A percentile compares a stretch with the other conserved stretches of the same genome.
phyloP scores from a whole-genome alignment of 2,329 filamentous ascomycete genomes.

The Fusarium drepaniforme region DNA sequence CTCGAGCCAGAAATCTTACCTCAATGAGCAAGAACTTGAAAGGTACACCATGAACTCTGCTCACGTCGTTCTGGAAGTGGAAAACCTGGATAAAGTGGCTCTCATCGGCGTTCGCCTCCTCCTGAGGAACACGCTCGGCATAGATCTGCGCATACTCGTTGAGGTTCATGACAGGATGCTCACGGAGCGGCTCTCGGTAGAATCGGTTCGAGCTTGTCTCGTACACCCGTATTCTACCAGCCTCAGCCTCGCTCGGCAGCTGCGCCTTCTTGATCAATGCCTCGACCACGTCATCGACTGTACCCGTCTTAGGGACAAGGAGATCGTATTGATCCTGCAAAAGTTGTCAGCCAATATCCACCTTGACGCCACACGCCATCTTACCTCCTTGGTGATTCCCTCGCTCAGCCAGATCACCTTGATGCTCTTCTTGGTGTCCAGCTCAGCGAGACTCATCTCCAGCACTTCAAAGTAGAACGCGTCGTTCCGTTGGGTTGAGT shows the following conservation, averaged over 20 bases:
- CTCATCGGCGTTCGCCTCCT: slow-evolving; percentile 71
- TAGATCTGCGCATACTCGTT: slow-evolving; percentile 88
- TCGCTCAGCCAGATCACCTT: slow-evolving; percentile 89
- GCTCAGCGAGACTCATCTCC: slow-evolving; percentile 92
- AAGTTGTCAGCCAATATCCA: slow-evolving; percentile 8
- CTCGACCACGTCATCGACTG: slow-evolving; percentile 81
- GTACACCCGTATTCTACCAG: slow-evolving; percentile 81
- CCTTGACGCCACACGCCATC: slow-evolving; percentile 35
- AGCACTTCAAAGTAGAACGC: slow-evolving; percentile 92
- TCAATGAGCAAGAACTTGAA: slow-evolving; percentile 91
- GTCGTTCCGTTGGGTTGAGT: slow-evolving; percentile 78
- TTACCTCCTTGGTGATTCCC: slow-evolving; percentile 89
- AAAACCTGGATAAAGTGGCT: slow-evolving; percentile 80
- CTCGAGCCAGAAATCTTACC: slow-evolving; percentile 60
- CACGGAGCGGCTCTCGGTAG: slow-evolving; percentile 79
- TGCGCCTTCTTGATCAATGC: slow-evolving; percentile 84
- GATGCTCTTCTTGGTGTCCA: slow-evolving; percentile 91
- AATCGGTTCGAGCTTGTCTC: slow-evolving; percentile 88
- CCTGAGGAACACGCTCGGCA: slow-evolving; percentile 83
- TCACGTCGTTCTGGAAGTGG: slow-evolving; percentile 93
- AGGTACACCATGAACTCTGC: slow-evolving; percentile 86
- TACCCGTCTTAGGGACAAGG: slow-evolving; percentile 88
- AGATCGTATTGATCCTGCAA: slow-evolving; percentile 80
- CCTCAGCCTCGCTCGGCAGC: slow-evolving; percentile 78
- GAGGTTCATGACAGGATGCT: slow-evolving; percentile 81